These are phyloP conservation scores for Lasiodiplodia gonubiensis DNA, from an alignment of 2,329 filamentous ascomycete species.

Conservation along the genomic window DNA sequence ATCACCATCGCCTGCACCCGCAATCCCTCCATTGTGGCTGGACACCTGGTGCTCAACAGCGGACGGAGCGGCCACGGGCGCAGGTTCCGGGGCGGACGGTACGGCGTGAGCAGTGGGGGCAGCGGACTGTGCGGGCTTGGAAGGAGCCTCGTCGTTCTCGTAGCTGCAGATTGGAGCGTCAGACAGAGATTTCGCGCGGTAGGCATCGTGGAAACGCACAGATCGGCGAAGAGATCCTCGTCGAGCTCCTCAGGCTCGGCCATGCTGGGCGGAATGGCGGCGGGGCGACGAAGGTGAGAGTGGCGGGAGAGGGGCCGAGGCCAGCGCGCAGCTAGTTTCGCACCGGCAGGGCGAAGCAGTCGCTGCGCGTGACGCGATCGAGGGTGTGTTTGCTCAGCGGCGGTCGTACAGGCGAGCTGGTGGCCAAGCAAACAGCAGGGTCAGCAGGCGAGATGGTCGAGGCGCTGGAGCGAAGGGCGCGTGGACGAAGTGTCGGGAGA, in stretches of 20 bases:
- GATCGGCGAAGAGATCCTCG: slow-evolving; percentile 93
- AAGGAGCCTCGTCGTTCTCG: slow-evolving; percentile 45
- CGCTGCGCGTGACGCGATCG: slow-evolving; percentile 11
- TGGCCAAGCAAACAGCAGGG: background rate
- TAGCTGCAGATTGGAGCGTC: slow-evolving; percentile 38
- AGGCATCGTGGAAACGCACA: slow-evolving; percentile 66
- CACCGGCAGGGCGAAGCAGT: slow-evolving; percentile 12
- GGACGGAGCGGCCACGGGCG: slow-evolving; percentile 33
- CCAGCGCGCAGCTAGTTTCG: slow-evolving; percentile 19
- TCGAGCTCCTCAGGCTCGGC: slow-evolving; percentile 82
- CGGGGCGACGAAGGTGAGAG: slow-evolving; percentile 9
- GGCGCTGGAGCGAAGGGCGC: slow-evolving; percentile 16
- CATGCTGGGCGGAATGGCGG: slow-evolving; percentile 59
- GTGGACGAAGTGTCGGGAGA: slow-evolving; percentile 14
- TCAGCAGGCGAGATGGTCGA: background rate
- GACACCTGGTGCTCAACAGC: slow-evolving; percentile 23
- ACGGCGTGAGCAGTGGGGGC: slow-evolving; percentile 29
- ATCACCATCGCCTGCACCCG: slow-evolving; percentile 32
- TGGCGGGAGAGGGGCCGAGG: slow-evolving; percentile 3
- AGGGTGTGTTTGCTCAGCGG: background rate
- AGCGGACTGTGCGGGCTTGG: slow-evolving; percentile 38
- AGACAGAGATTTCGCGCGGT: slow-evolving; percentile 14
- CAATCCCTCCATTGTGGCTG: slow-evolving; percentile 8
- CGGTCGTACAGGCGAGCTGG: background rate
- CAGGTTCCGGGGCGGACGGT: slow-evolving; percentile 31